Base-by-base conservation (phyloP, 345 rosid species). In the Citrus australasica region DNA sequence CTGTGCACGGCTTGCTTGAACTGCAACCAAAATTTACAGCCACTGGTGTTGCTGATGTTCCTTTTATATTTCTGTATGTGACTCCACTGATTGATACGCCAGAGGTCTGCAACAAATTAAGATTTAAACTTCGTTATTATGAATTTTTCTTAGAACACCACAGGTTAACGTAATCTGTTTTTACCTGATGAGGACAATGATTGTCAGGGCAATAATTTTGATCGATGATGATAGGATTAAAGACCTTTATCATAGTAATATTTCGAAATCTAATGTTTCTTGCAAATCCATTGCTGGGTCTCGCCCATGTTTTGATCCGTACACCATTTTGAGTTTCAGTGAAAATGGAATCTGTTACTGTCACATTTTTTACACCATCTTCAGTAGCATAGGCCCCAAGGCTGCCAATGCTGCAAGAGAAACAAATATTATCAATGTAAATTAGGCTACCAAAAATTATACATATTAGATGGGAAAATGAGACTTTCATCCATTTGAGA, bases 11-110 rank as follows among this genome's bases (percentile, higher is more conserved):
- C 28, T 81, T 67, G 37, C 81, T 85, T 7, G 81, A 73, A 65
- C 98, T 91, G 75, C 98, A 94, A 67, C 77, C 86, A 24, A 94
- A 80, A 10, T 69, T 92, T 78, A 92, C 84, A 0, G 91, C 97
- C 46, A 88, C 84, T 75, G 81, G 67, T 55, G 92, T 85, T 10
- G 86, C 79, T 22, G 98, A 89, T 63, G 94, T 88, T 71, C 98
- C 97, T 5, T 84, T 89, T 65, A 94, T 88, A 77, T 89, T 90
- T 75, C 78, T 77, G 82, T 82, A 94, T 28, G 85, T 89, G 84
- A 94, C 95, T 76, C 86, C 86, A 53, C 87, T 89, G 62, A 94
- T 87, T 80, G 84, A 85, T 38, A 90, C 88, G 6, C 98, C 98
- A 3, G 97, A 91, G 42, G 70, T 84, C 93, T 92, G 78, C 19